A percentile compares a stretch with the other conserved stretches of the same genome.
Conservation (phyloP, 495 filamentous ascomycete species). For the Aspergillus kassunensis region DNA sequence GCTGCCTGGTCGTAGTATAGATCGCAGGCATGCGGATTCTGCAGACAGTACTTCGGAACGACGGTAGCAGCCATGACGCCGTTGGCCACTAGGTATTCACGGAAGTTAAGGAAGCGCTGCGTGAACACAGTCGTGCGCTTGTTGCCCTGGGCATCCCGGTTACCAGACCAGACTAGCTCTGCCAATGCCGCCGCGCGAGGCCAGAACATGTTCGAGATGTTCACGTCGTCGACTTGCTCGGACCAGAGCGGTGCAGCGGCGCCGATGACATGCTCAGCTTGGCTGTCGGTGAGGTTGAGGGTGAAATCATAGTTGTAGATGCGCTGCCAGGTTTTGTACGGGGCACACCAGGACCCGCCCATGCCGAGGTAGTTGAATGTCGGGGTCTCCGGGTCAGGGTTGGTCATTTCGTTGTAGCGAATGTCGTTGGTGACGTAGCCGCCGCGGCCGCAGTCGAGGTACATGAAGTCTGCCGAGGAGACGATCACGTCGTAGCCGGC, state of each 20-base stretch:
- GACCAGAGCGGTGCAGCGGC: constrained; percentile 51
- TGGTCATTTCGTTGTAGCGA: constrained; percentile 48
- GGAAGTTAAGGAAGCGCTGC: constrained; percentile 54
- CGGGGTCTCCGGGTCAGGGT: constrained; percentile 37
- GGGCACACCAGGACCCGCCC: constrained; percentile 55
- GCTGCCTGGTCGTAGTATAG: constrained; percentile 47
- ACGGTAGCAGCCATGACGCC: constrained; percentile 45
- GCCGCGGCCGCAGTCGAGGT: constrained; percentile 54
- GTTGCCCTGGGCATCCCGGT: constrained; percentile 40
- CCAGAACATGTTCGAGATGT: constrained; percentile 48
- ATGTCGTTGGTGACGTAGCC: constrained; percentile 53
- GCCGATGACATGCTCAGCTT: constrained; percentile 46
- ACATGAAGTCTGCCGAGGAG: constrained; percentile 51
- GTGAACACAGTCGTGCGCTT: constrained; percentile 51
- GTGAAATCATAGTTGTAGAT: constrained; percentile 60
- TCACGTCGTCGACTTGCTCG: constrained; percentile 52
- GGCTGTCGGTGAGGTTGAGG: constrained; percentile 38
- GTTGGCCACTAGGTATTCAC: constrained; percentile 54
- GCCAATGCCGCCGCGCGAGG: constrained; percentile 52
- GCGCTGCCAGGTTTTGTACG: constrained; percentile 59
- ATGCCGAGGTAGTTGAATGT: constrained; percentile 53
- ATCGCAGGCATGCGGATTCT: constrained; percentile 55
- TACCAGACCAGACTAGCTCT: constrained; percentile 53
- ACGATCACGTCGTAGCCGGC: constrained; percentile 53
- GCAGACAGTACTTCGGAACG: constrained; percentile 53